phyloP scores from a whole-genome alignment of 2,329 filamentous ascomycete species.

The Cladorrhinum sp. region DNA sequence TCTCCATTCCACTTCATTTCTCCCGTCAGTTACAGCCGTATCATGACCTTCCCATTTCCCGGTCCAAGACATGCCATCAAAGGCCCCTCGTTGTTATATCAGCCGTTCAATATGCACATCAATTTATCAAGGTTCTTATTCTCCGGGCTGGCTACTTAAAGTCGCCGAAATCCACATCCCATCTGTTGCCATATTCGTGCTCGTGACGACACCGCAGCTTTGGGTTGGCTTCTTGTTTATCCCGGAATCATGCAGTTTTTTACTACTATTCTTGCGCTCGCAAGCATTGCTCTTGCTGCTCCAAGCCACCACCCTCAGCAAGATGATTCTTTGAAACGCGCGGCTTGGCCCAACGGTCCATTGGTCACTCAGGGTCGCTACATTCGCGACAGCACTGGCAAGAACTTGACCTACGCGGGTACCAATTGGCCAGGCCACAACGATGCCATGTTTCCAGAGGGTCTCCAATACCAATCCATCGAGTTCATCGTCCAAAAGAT shows the following conservation, averaged over 20 bases:
- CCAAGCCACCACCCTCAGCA: background rate
- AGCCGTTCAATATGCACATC: conserved; percentile 12
- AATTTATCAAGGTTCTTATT: conserved; percentile 9
- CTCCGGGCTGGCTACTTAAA: background rate
- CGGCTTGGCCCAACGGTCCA: conserved; percentile 42
- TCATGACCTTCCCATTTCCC: background rate
- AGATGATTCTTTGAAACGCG: conserved; percentile 4
- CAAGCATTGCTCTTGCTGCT: conserved; percentile 16
- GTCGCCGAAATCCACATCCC: background rate
- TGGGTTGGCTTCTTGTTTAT: background rate
- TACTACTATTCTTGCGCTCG: conserved; percentile 18
- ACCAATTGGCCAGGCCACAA: conserved; percentile 61
- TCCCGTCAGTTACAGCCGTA: background rate
- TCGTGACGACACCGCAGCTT: too few species aligned
- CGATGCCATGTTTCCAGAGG: conserved; percentile 64
- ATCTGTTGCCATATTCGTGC: background rate
- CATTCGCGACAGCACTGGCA: conserved; percentile 42
- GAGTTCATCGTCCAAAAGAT: conserved; percentile 52
- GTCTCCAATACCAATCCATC: conserved; percentile 60
- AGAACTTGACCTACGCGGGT: conserved; percentile 50
- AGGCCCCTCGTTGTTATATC: conserved; percentile 4
- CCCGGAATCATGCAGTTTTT: conserved; percentile 24
- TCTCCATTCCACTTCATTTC: background rate
- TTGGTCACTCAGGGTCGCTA: conserved; percentile 41
- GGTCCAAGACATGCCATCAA: conserved; percentile 1